phyloP scores from a whole-genome alignment of 2,329 filamentous ascomycete species.

The Fonsecaea pedrosoi region DNA sequence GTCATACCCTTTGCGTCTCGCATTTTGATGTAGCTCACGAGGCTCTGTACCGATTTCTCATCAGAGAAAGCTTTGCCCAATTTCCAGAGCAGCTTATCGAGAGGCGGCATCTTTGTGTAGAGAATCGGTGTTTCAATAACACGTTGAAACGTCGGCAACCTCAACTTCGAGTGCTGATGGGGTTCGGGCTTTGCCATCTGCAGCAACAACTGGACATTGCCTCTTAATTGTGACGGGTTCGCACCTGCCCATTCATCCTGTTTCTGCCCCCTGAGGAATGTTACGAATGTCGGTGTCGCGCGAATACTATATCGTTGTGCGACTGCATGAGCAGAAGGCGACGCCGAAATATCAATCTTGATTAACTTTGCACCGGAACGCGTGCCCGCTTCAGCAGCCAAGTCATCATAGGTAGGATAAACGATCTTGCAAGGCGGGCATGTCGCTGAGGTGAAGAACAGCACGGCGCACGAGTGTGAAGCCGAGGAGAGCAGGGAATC shows the following conservation, averaged over 20 bases:
- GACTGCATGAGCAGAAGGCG: conserved; percentile 65
- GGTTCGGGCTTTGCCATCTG: conserved; percentile 72
- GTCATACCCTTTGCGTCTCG: conserved; percentile 58
- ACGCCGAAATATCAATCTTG: conserved; percentile 75
- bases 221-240: conserved; percentile 69
- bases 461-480: conserved; percentile 71
- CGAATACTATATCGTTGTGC: conserved; percentile 70
- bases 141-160: conserved; percentile 72
- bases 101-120: conserved; percentile 79
- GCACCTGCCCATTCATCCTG: conserved; percentile 83
- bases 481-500: conserved; percentile 67
- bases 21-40: conserved; percentile 74
- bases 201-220: conserved; percentile 75
- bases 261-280: conserved; percentile 77
- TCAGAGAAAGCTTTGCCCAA: conserved; percentile 67
- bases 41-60: conserved; percentile 65
- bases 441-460: conserved; percentile 92
- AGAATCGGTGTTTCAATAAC: conserved; percentile 71
- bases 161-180: conserved; percentile 76
- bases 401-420: conserved; percentile 80
- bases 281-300: conserved; percentile 87
- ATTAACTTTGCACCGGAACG: conserved; percentile 66
- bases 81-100: conserved; percentile 81
- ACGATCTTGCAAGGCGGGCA: conserved; percentile 84
- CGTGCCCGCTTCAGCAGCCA: conserved; percentile 72